Evolutionary conservation across 495 filamentous ascomycete genomes (phyloP), one percentile per base, ranked within the genome.

Genomic region (Hypoxylon rickii): DNA sequence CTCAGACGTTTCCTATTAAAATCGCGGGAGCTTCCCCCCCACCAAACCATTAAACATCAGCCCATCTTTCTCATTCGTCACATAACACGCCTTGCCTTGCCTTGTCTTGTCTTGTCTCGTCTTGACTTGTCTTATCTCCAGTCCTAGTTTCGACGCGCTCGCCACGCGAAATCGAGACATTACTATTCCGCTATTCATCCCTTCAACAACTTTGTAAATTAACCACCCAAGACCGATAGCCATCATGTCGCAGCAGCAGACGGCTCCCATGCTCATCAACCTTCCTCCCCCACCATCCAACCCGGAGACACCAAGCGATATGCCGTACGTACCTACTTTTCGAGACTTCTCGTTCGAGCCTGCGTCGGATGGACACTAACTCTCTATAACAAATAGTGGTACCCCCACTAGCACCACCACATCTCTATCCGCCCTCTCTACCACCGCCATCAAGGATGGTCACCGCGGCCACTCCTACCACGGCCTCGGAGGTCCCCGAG

Each of bases 371-470:
- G 58, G 44, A 44, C 58, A 46, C 45, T 11, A 51, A 16, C n/a
- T 40, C 33, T 2, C 6, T 5, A 38, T 62, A 26, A 52, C 19
- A 22, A 38, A 26, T 62, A 96, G 91, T 51, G 92, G 92, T 58
- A 96, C 92, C n/a, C 92, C 92, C 2, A 95, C 90, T 56, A 92
- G 88, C 46, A 85, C 87, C 19, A 92, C 88, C 4, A 93, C 90
- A 8, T 89, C 89, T 18, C 83, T 96, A 53, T 94, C 89, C 15
- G 86, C 88, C 10, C 80, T 96, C 24, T 93, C 89, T 15, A 96
- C 92, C 20, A 92, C 90, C 4, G 92, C 92, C 40, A 94, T 94
- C 76, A 96, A 95, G 73, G 92, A 96, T 62, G 92, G 92, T 52
- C 90, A 95, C 58, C 87, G 88, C 52, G 92, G 92, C 64, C 83